Evolutionary conservation across 768 basidiomycete species (phyloP), one percentile per base, ranked within the genome.

Genomic region (Agrocybe praecox): DNA sequence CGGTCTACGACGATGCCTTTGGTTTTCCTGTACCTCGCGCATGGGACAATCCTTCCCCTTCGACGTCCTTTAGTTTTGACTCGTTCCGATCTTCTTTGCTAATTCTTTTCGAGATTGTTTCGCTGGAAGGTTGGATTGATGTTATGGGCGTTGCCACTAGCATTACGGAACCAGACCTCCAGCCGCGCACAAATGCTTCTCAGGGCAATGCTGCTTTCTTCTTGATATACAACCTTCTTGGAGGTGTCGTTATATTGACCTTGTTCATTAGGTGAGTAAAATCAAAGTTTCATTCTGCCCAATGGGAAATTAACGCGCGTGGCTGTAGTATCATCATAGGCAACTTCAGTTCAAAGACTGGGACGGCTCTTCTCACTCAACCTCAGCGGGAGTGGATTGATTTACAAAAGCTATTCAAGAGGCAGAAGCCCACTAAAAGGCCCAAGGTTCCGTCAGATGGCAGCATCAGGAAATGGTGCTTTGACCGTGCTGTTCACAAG

Each of bases 41-140:
- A n/a, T 98, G 96, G 96, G 79, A 84, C 55, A 89, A 93, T 61
- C 94, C 96, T 8, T 82, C 86, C 0, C 88, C 88, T 6, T 89
- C 88, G 18, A 93, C 91, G 1, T 81, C 81, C 1, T 98, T 94
- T 75, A 90, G 88, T 2, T 98, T 98, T 67, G 96, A 98, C 72
- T 85, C 77, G 14, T 98, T 98, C 73, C 79, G 83, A 7, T 74
- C 87, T 3, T 89, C 93, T 0, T 76, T 98, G 40, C 81, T 98
- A 52, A 97, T 98, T 65, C 80, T 98, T 1, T 98, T 97, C 65
- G 96, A 98, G 73, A 94, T 96, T 62, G 93, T 98, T 21, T 96
- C 95, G 0, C 75, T 97, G 48, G 95, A 96, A 73, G 96, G 96
- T 2, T 98, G 96, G 96, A 83, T 92, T n/a, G 93, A 96, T 67